These are phyloP conservation scores for Kregervanrija delftensis DNA, from an alignment of 805 yeast genomes.

Conservation along the genomic window DNA sequence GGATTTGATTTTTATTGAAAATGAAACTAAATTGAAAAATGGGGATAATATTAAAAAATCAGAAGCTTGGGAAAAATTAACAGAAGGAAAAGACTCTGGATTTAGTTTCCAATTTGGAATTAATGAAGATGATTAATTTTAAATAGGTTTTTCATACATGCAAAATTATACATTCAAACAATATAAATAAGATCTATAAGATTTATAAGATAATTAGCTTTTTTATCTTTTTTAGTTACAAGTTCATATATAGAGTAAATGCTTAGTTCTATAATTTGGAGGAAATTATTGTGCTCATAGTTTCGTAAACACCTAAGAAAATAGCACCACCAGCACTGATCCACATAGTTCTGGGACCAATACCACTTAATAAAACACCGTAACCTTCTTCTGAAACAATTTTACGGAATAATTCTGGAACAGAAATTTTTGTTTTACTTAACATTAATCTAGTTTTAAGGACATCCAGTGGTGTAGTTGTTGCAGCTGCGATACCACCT, in stretches of 20 bases:
- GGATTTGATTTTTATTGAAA: slow-evolving; percentile 29
- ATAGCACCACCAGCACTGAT: slow-evolving; percentile 98
- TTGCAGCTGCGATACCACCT: slow-evolving; percentile 77
- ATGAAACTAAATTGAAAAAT: slow-evolving; percentile 15
- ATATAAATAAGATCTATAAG: not conserved
- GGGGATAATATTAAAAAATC: slow-evolving; percentile 30
- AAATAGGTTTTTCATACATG: not conserved
- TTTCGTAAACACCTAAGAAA: slow-evolving; percentile 89
- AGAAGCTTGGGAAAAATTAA: slow-evolving; percentile 45
- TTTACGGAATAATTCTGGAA: slow-evolving; percentile 39
- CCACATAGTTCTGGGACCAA: slow-evolving; percentile 97
- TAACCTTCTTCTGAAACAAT: slow-evolving; percentile 70
- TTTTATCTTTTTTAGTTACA: not conserved
- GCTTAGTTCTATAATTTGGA: slow-evolving; percentile 1
- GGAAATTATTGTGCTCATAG: slow-evolving; percentile 31
- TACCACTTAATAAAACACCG: slow-evolving; percentile 67
- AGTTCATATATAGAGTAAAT: slow-evolving; percentile 4
- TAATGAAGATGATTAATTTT: slow-evolving; percentile 9
- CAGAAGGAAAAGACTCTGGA: slow-evolving; percentile 11
- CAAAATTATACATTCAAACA: not conserved
- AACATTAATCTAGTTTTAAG: slow-evolving; percentile 84
- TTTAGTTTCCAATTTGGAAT: slow-evolving; percentile 32
- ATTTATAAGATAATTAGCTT: not conserved
- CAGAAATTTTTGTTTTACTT: slow-evolving; percentile 40
- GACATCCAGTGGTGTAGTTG: slow-evolving; percentile 76